Conservation (phyloP, 805 yeast species). For the Metschnikowia proteae region DNA sequence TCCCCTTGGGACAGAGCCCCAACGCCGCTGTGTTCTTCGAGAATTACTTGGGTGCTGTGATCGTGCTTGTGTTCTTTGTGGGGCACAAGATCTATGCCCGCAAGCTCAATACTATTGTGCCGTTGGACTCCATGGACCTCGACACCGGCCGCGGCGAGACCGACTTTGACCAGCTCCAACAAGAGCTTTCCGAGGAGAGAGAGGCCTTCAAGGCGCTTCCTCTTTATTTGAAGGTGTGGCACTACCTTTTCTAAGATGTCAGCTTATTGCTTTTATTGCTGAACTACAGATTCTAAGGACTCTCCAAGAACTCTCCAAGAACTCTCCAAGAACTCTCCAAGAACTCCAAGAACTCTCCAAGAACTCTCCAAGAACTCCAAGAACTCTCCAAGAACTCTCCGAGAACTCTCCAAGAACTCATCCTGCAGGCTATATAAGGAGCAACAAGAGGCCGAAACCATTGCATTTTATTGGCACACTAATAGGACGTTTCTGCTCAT, state of each 20-base stretch:
- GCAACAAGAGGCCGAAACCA: too few species aligned
- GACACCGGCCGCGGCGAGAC: slow-evolving; percentile 25
- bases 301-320: too few species aligned
- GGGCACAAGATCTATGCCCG: slow-evolving; percentile 24
- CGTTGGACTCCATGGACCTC: slow-evolving; percentile 23
- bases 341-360: too few species aligned
- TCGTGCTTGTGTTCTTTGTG: slow-evolving; percentile 21
- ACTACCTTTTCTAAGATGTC: slow-evolving; percentile 10
- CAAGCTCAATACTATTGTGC: slow-evolving; percentile 20
- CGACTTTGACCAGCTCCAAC: slow-evolving; percentile 21
- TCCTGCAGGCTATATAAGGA: too few species aligned
- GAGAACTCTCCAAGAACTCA: too few species aligned
- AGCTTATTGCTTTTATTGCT: not conserved
- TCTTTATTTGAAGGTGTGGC: slow-evolving; percentile 16
- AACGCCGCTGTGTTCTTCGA: slow-evolving; percentile 23
- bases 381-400: too few species aligned
- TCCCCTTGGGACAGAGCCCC: slow-evolving; percentile 23
- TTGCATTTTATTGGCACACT: too few species aligned
- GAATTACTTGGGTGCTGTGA: slow-evolving; percentile 25
- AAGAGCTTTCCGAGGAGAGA: slow-evolving; percentile 22
- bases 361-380: too few species aligned
- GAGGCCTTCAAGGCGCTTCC: slow-evolving; percentile 14
- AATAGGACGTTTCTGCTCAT: too few species aligned
- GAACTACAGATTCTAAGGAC: not conserved
- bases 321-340: too few species aligned